Evolutionary conservation across 805 yeast species (phyloP), one percentile per base, ranked within the genome.

Genomic region (Saccharomycopsis babjevae): DNA sequence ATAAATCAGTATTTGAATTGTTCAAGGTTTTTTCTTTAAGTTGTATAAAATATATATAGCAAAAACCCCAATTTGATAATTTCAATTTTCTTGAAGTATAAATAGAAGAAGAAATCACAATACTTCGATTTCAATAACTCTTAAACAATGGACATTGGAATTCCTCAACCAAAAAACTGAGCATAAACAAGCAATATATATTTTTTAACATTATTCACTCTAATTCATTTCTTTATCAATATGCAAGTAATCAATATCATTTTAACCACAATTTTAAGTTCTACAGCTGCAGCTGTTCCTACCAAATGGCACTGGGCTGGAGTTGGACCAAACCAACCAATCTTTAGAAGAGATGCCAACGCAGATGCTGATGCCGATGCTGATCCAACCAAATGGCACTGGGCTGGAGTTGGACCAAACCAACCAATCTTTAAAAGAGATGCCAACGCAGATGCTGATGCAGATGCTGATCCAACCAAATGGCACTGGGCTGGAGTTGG

Each of bases 281-380:
- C 59, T 18, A 40, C 10, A 25, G 40, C 16, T 43, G 18, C 22
- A 38, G 46, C 42, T 20, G 30, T 30, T 5, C 60, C 62, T 8
- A 39, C 57, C 5, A 56, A 61, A 5, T 36, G 36, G 52, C 54
- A 52, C 34, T 61, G 61, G 61, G 54, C 32, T 10, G 36, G 32
- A 16, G 42, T 57, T 39, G 56, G 56, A 18, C 42, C 54, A 20
- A 58, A 58, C 7, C 58, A 61, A 46, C 63, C 63, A 54, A 42
- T 61, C 20, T 61, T 54, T n/a, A 61, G 58, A 32, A 61, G 63
- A 58, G 63, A 58, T 16, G 61, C 62, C 13, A 59, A 60, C 5
- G 56, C 61, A 2, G 59, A 59, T 18, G 58, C 61, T 22, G 59
- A 59, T 1, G 58, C 61, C 15, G 55, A 58, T 13, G 58, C 61